Evolutionary conservation across 2,329 filamentous ascomycete species (phyloP).

Genomic region (Chrysoporthe austroafricana): DNA sequence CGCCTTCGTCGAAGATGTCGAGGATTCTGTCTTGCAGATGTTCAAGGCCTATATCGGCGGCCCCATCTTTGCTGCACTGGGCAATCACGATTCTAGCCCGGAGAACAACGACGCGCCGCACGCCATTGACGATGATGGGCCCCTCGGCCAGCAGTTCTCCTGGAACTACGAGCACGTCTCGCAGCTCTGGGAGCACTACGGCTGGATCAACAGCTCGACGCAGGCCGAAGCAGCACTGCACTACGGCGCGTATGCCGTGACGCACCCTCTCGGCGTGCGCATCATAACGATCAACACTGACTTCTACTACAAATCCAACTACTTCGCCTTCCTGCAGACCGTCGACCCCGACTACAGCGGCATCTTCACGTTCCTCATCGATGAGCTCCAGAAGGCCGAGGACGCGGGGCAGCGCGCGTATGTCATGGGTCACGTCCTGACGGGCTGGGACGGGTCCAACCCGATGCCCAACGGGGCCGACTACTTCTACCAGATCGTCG

Average conservation of each 20-base stretch:
- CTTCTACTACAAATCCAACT: constrained; percentile 51
- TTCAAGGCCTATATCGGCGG: constrained; percentile 60
- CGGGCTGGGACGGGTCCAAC: constrained; percentile 59
- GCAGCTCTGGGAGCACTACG: constrained; percentile 58
- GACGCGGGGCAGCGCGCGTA: constrained; percentile 44
- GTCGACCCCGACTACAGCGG: constrained; percentile 46
- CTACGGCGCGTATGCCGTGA: constrained; percentile 59
- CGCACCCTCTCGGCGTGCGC: constrained; percentile 53
- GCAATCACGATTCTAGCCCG: constrained; percentile 61
- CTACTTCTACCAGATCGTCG: constrained; percentile 45
- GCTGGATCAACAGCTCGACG: constrained; percentile 53
- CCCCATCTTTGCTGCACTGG: constrained; percentile 59
- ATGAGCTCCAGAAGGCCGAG: constrained; percentile 48
- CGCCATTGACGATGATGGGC: constrained; percentile 49
- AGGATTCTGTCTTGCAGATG: constrained; percentile 56
- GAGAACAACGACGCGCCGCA: constrained; percentile 57
- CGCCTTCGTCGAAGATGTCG: constrained; percentile 56
- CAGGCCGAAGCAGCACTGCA: constrained; percentile 54
- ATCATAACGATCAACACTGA: constrained; percentile 53
- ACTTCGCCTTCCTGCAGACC: constrained; percentile 44
- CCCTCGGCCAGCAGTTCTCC: constrained; percentile 56
- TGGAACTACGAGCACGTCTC: constrained; percentile 63
- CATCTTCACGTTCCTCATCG: constrained; percentile 48
- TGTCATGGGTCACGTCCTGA: constrained; percentile 52
- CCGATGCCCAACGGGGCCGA: constrained; percentile 51